These are phyloP conservation scores for Decorospora gaudefroyi DNA, from an alignment of 2,329 filamentous ascomycete genomes.

Conservation along the genomic window DNA sequence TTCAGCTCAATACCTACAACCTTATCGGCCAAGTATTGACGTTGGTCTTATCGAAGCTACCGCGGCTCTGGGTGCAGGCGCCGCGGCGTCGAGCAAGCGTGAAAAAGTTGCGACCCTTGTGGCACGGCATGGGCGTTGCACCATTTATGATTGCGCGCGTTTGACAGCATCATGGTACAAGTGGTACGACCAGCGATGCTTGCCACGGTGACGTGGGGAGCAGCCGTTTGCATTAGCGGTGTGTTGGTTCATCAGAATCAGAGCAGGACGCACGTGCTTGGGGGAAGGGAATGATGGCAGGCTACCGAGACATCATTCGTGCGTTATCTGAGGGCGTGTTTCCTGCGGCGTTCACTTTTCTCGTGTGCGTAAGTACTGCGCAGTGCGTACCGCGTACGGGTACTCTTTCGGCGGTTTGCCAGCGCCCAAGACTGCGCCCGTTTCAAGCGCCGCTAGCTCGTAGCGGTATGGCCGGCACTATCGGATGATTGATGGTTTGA, in stretches of 20 bases:
- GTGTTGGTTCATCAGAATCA: no score
- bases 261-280: slow-evolving; percentile 12
- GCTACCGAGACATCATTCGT: slow-evolving; percentile 11
- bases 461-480: neutral
- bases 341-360: no score
- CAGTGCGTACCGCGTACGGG: neutral
- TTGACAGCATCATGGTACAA: slow-evolving; percentile 7
- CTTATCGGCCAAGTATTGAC: slow-evolving; percentile 1
- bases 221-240: slow-evolving; percentile 19
- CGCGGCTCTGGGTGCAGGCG: no score
- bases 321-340: slow-evolving; percentile 10
- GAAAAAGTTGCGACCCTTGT: neutral
- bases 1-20: neutral
- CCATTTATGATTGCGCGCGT: slow-evolving; percentile 7
- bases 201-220: no score
- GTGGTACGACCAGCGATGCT: slow-evolving; percentile 6
- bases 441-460: slow-evolving; percentile 6
- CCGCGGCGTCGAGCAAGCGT: slow-evolving; percentile 5
- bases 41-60: slow-evolving; percentile 2
- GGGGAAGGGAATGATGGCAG: slow-evolving; percentile 1
- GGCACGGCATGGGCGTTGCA: slow-evolving; percentile 3
- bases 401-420: neutral
- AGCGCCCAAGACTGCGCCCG: slow-evolving; percentile 6
- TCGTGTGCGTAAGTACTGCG: no score
- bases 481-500: no score